phyloP scores from a whole-genome alignment of 2,329 filamentous ascomycete genomes.

The Diplodia corticola region DNA sequence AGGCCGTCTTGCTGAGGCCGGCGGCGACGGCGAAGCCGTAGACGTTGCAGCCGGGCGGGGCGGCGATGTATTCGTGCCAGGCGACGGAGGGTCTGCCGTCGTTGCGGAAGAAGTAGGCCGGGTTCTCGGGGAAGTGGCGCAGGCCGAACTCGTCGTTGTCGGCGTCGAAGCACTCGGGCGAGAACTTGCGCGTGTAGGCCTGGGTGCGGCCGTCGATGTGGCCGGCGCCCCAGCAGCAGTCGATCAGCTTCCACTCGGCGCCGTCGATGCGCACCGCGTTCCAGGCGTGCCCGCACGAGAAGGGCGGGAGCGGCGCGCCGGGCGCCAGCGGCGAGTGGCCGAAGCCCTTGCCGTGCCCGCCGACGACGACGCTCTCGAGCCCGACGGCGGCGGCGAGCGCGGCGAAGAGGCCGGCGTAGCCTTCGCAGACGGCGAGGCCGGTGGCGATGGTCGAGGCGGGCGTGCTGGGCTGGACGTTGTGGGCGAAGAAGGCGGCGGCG shows the following conservation, averaged over 20 bases:
- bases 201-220: slow-evolving; percentile 56
- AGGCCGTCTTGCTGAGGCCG: slow-evolving; percentile 56
- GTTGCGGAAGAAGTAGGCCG: slow-evolving; percentile 68
- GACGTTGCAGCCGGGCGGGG: slow-evolving; percentile 51
- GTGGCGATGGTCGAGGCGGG: slow-evolving; percentile 72
- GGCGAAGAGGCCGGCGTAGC: slow-evolving; percentile 81
- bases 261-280: slow-evolving; percentile 87
- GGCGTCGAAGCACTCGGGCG: slow-evolving; percentile 60
- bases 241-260: slow-evolving; percentile 87
- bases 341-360: slow-evolving; percentile 84
- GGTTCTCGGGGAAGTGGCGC: slow-evolving; percentile 74
- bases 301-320: slow-evolving; percentile 66
- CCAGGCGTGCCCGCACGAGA: slow-evolving; percentile 76
- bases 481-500: slow-evolving; percentile 72
- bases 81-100: slow-evolving; percentile 64
- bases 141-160: slow-evolving; percentile 79
- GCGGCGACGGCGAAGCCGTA: slow-evolving; percentile 50
- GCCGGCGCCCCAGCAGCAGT: slow-evolving; percentile 92
- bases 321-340: slow-evolving; percentile 65
- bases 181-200: slow-evolving; percentile 68
- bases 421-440: slow-evolving; percentile 86
- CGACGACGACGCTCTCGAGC: slow-evolving; percentile 71
- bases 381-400: slow-evolving; percentile 77
- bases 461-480: slow-evolving; percentile 64
- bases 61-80: slow-evolving; percentile 82